Evolutionary conservation across 768 basidiomycete genomes (phyloP).

Genomic region (Mycena kentingensis): DNA sequence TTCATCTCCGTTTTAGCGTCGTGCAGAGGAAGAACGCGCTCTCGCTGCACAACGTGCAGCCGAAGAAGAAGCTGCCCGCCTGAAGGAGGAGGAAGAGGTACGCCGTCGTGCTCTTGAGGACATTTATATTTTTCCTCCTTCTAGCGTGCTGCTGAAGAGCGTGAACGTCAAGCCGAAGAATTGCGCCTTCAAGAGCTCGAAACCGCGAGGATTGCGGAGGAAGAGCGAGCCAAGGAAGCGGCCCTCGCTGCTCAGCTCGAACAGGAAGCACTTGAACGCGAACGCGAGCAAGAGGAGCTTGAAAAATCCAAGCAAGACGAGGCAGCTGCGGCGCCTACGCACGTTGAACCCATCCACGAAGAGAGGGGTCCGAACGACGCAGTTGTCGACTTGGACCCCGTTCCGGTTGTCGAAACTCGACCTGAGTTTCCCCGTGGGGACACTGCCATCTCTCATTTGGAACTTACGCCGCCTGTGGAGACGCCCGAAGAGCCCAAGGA

Average conservation of each 20-base stretch:
- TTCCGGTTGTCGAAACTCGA: conserved; percentile 23
- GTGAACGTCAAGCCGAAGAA: neutral
- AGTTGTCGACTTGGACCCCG: conserved; percentile 15
- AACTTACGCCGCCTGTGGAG: conserved; percentile 10
- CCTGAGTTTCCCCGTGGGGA: conserved; percentile 12
- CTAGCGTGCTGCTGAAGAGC: too few relatives aligned
- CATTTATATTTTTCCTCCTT: neutral
- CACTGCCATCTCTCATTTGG: conserved; percentile 18
- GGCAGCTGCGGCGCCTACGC: conserved; percentile 9
- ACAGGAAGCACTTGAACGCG: conserved; percentile 16
- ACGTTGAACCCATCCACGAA: conserved; percentile 17
- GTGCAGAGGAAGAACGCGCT: neutral
- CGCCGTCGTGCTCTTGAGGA: neutral
- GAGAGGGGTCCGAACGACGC: conserved; percentile 12
- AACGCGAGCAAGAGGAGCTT: conserved; percentile 20
- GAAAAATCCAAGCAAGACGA: conserved; percentile 13
- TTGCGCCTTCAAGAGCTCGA: neutral
- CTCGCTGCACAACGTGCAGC: neutral
- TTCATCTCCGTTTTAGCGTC: too few relatives aligned
- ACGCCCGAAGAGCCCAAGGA: neutral
- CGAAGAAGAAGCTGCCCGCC: neutral
- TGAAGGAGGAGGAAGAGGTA: too few relatives aligned
- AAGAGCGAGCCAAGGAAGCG: neutral
- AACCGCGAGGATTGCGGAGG: neutral
- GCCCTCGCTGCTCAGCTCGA: neutral